A percentile compares a stretch with the other conserved stretches of the same genome.
phyloP scores from a whole-genome alignment of 495 filamentous ascomycete species.

The Penicillium desertorum region DNA sequence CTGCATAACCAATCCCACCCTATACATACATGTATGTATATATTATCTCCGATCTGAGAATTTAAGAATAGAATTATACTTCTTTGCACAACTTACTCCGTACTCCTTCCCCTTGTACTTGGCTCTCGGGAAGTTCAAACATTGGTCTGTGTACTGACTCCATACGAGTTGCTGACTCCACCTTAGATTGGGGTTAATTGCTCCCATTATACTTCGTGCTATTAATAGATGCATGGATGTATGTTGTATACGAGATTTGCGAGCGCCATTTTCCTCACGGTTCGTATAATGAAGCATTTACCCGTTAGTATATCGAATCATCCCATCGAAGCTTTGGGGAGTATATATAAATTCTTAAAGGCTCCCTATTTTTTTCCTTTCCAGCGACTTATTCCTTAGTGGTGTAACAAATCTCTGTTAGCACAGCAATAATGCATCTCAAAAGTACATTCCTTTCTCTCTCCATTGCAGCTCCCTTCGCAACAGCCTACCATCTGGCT shows the following conservation, averaged over 20 bases:
- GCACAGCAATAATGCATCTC: not conserved
- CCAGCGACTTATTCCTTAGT: not conserved
- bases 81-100: not conserved
- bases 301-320: not conserved
- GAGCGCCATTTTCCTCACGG: not conserved
- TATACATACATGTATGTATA: not conserved
- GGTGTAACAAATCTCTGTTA: not conserved
- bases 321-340: not conserved
- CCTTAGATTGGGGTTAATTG: not conserved
- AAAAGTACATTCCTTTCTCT: not conserved
- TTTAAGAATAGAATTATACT: not conserved
- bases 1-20: not conserved
- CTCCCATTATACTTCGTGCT: not conserved
- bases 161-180: not conserved
- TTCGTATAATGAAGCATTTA: not conserved
- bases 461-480: not conserved
- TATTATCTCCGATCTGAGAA: not conserved
- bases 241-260: not conserved
- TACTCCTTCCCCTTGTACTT: too few species aligned
- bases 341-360: not conserved
- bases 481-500: not conserved
- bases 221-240: not conserved
- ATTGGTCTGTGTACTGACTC: not conserved
- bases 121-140: not conserved
- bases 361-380: not conserved